Evolutionary conservation across 495 filamentous ascomycete species (phyloP), one percentile per base, ranked within the genome.

Genomic region (Lepraria neglecta): DNA sequence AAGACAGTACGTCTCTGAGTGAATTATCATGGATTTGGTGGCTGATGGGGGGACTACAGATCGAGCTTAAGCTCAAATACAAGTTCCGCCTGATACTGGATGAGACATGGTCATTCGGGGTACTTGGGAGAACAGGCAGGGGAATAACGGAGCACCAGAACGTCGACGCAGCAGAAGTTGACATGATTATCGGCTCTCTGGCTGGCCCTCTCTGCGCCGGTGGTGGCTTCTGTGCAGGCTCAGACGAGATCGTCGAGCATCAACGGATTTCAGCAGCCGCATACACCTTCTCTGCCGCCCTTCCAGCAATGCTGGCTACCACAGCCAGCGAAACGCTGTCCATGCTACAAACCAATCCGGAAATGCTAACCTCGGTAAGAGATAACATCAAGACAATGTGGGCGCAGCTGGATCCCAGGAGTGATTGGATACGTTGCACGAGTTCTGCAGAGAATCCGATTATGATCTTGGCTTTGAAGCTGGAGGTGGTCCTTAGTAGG

Each of bases 31-130:
- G 44, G 21, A 45, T 21, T 30, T 30, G 24, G 46, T 45, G 9
- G 38, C 38, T 64, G 14, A 60, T 56, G 24, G 31, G 17, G 30
- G 24, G 48, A n/a, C 21, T 55, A 17, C 67, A 91, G 87, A 81
- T 97, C 38, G 95, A 96, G 68, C 79, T 97, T 65, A 94, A 95
- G 72, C 82, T 89, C 62, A 86, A 87, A 68, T 96, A 96, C 80
- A 98, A 96, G 76, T 97, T 96, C 79, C 91, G 94, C 64, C 80
- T 98, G 38, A 95, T 97, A 61, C 85, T 98, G 21, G 94, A 98
- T 72, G 94, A 98, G 76, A 95, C 91, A 6, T 94, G 89, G 84
- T 96, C 91, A 4, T 98, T 96, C 71, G 95, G 92, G 58, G 87
- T 96, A 24, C 82, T 98, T 21, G 94, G 94, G 27, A 80, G 90